A percentile compares a stretch with the other conserved stretches of the same genome.
phyloP scores from a whole-genome alignment of 2,329 filamentous ascomycete species.

The Penicillium sp. region DNA sequence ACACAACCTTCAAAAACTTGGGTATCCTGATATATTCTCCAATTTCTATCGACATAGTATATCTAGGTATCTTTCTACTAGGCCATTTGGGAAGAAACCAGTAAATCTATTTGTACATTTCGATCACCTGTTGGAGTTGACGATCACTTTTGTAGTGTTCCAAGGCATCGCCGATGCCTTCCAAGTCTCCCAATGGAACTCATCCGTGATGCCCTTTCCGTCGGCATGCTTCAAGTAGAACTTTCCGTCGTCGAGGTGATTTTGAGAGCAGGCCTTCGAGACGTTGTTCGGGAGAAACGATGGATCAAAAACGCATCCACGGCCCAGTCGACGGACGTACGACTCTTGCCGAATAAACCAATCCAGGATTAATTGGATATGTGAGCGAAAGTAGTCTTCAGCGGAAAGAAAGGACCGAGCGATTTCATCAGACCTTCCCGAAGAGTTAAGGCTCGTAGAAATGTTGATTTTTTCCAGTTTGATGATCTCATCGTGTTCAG shows the following conservation, averaged over 20 bases:
- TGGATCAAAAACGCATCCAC: slow-evolving; percentile 44
- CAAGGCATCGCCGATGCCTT: slow-evolving; percentile 36
- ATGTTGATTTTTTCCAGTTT: slow-evolving; percentile 38
- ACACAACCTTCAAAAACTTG: too few species aligned
- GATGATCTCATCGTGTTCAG: slow-evolving; percentile 37
- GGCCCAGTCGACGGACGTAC: slow-evolving; percentile 34
- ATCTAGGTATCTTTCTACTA: too few species aligned
- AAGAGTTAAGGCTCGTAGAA: slow-evolving; percentile 36
- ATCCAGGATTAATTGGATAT: slow-evolving; percentile 38
- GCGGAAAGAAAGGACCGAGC: slow-evolving; percentile 37
- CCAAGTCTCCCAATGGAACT: slow-evolving; percentile 42
- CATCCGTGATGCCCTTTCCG: slow-evolving; percentile 7
- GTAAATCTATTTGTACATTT: too few species aligned
- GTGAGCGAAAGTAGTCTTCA: slow-evolving; percentile 36
- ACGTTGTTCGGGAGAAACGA: slow-evolving; percentile 43
- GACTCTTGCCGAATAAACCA: slow-evolving; percentile 38
- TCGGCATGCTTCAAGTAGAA: slow-evolving; percentile 6
- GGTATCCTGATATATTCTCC: too few species aligned
- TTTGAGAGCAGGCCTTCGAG: slow-evolving; percentile 4
- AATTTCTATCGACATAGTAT: too few species aligned
- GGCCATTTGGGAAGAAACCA: too few species aligned
- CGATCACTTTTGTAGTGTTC: slow-evolving; percentile 31
- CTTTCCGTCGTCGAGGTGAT: slow-evolving; percentile 22
- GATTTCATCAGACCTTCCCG: slow-evolving; percentile 34
- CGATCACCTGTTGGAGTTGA: slow-evolving; percentile 13